Conservation (phyloP, 768 basidiomycete species). For the Kwoniella sp. region DNA sequence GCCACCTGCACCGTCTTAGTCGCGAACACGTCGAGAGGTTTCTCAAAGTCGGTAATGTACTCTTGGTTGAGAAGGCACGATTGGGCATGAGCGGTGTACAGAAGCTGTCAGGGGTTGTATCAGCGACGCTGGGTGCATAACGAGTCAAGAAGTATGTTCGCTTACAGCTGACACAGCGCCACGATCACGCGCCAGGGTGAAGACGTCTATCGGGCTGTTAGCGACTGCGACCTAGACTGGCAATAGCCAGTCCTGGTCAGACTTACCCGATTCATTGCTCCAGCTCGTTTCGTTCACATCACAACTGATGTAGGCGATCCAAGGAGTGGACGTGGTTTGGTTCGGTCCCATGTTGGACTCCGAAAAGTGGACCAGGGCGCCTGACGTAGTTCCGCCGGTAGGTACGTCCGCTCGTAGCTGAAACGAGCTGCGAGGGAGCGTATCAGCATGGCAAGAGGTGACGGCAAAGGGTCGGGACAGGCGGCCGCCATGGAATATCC, state of each 20-base stretch:
- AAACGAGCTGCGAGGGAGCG: slow-evolving; percentile 33
- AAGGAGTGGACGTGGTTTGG: slow-evolving; percentile 65
- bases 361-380: slow-evolving; percentile 76
- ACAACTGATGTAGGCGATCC: slow-evolving; percentile 85
- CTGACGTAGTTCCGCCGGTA: slow-evolving; percentile 55
- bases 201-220: slow-evolving; percentile 58
- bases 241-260: not conserved
- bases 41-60: slow-evolving; percentile 64
- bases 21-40: slow-evolving; percentile 53
- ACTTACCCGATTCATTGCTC: slow-evolving; percentile 44
- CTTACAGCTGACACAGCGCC: slow-evolving; percentile 77
- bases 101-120: slow-evolving; percentile 55
- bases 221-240: no score
- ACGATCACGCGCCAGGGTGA: slow-evolving; percentile 70
- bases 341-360: slow-evolving; percentile 56
- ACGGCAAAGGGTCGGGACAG: no score
- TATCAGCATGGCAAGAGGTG: not conserved
- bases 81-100: slow-evolving; percentile 69
- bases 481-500: no score
- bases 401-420: slow-evolving; percentile 45
- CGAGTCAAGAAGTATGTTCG: slow-evolving; percentile 12
- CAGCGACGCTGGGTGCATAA: not conserved
- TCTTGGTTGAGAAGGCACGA: slow-evolving; percentile 71
- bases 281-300: slow-evolving; percentile 69
- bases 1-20: slow-evolving; percentile 63